Percentiles rank a stretch among this genome's conserved stretches.
Evolutionary conservation across 495 filamentous ascomycete genomes (phyloP).

Genomic region (Hypoxylon lenormandii): DNA sequence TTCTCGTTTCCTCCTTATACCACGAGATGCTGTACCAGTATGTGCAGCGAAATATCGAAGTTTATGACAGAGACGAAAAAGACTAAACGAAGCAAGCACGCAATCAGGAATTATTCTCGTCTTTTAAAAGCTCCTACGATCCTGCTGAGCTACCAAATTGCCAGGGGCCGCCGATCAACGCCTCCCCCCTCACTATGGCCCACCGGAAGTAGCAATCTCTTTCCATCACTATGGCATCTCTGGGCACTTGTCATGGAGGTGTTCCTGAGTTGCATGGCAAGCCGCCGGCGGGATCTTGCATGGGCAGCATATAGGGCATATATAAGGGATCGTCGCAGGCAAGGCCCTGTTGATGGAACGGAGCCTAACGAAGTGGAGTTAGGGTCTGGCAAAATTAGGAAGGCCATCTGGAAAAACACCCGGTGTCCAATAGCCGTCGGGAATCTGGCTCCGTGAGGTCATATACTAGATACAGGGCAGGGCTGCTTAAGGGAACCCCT

Average conservation of each 20-base stretch:
- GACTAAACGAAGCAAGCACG: constrained; percentile 19
- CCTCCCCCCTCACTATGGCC: constrained; percentile 32
- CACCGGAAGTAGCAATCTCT: constrained; percentile 38
- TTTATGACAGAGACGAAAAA: neutral
- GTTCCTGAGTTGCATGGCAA: constrained; percentile 9
- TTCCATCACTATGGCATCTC: constrained; percentile 28
- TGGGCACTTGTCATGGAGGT: constrained; percentile 22
- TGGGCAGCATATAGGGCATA: constrained; percentile 20
- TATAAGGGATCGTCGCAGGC: constrained; percentile 31
- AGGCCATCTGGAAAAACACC: constrained; percentile 46
- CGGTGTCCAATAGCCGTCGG: constrained; percentile 42
- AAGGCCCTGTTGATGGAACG: constrained; percentile 38
- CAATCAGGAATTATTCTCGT: constrained; percentile 19
- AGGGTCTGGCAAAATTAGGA: constrained; percentile 44
- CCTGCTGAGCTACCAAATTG: constrained; percentile 3
- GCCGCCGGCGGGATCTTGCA: constrained; percentile 35
- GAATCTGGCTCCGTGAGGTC: constrained; percentile 42
- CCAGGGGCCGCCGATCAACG: constrained; percentile 22
- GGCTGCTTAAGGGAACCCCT: constrained; percentile 13
- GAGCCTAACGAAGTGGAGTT: constrained; percentile 37
- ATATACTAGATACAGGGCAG: constrained; percentile 18
- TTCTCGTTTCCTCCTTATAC: neutral
- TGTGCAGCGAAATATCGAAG: neutral
- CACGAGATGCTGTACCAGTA: neutral
- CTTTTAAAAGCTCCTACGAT: constrained; percentile 30